Base-by-base conservation (phyloP, 73 alveolate genomes). In the Breviolum minutum region DNA sequence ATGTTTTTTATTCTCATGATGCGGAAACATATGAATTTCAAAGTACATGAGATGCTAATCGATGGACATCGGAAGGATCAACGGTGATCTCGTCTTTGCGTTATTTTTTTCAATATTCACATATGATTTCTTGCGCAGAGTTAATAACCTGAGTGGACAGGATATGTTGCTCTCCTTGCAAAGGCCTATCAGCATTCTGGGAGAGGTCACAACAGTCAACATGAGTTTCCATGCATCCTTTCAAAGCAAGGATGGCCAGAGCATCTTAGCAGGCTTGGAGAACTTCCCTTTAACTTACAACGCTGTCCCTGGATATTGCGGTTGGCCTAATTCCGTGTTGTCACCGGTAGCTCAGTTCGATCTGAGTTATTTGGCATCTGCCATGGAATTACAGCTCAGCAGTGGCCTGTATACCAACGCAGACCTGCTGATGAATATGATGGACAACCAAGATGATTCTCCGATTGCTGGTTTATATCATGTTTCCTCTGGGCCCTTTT, bases 241-340 rank as follows among this genome's bases (percentile, higher is more conserved):
- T 81, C 96, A 90, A 64, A 70, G 87, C 71, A 90, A 71, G 87
- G 87, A 90, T 71, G 96, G 96, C 62, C 96, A 71, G 61, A 32
- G 88, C 20, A 90, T 90, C 19, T 64, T 90, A 61, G 84, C 40
- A 48, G 97, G 97, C 12, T 29, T 90, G 74, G 76, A 32, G 63
- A 90, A 90, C n/a, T 90, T 90, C 63, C 97, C 97, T 30, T 54
- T 90, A 76, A 54, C 80, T 24, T 90, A 90, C 84, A 63, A 79
- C 48, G 96, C 96, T 2, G 87, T 77, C 17, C 96, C 96, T 9
- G 96, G 96, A n/a, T 90, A 90, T 63, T 90, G 96, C 13, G 96
- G 96, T 30, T 90, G 97, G 97, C 97, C 97, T 17, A 90, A 90
- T 63, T 64, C 83, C 64, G 87, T 77, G 32, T 87, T 90, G 13